Conservation (phyloP, 768 basidiomycete species). For the Boletus insuetus region DNA sequence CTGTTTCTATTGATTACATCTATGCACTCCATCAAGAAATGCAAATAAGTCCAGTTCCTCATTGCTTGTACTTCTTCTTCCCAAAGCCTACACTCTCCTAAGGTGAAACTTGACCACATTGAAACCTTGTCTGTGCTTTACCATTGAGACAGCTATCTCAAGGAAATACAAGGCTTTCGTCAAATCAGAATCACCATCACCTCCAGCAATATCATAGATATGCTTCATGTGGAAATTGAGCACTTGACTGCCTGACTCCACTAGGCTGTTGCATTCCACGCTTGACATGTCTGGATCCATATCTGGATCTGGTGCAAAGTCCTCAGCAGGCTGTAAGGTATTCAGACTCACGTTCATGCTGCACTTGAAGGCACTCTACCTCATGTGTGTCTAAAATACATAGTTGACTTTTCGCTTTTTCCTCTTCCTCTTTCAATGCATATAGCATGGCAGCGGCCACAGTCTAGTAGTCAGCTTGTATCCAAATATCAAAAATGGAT, state of each 20-base stretch:
- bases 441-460: not conserved
- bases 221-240: not conserved
- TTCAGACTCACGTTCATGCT: not conserved
- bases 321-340: no score
- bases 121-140: not conserved
- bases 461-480: constrained; percentile 7
- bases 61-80: not conserved
- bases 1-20: no score
- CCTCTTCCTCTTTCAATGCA: not conserved
- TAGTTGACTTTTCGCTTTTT: not conserved
- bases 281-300: not conserved
- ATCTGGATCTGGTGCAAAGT: no score
- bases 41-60: not conserved
- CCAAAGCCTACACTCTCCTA: not conserved
- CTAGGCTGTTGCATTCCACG: fast-evolving
- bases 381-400: not conserved
- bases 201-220: not conserved
- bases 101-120: not conserved
- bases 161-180: not conserved
- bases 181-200: not conserved
- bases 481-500: constrained; percentile 4
- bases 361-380: not conserved
- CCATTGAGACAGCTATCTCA: not conserved
- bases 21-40: not conserved
- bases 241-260: not conserved